These are phyloP conservation scores for Monosporozyma servazzii DNA, from an alignment of 805 yeast genomes.

Conservation along the genomic window DNA sequence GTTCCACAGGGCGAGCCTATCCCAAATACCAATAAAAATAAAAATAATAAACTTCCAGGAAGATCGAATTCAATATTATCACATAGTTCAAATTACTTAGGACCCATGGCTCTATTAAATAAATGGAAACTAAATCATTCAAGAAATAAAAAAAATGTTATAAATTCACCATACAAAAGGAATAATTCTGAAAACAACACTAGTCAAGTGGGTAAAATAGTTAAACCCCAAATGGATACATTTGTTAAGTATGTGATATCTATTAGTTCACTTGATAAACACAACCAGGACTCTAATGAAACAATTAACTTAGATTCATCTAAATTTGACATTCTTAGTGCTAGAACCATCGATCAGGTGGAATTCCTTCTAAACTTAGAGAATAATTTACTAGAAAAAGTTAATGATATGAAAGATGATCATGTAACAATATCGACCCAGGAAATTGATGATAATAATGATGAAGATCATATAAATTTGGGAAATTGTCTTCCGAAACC, in stretches of 20 bases:
- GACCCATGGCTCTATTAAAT: conserved; percentile 21
- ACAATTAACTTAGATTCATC: conserved; percentile 9
- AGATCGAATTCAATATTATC: background rate
- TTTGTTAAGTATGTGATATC: conserved; percentile 32
- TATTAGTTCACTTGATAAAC: conserved; percentile 25
- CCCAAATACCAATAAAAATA: background rate
- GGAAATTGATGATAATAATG: background rate
- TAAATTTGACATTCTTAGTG: conserved; percentile 57
- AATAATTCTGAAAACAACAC: conserved; percentile 8
- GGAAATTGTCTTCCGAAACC: conserved; percentile 1
- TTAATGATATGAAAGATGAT: conserved; percentile 1
- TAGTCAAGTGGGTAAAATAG: conserved; percentile 10
- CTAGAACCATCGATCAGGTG: conserved; percentile 61
- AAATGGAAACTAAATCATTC: conserved; percentile 27
- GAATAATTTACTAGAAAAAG: conserved; percentile 25
- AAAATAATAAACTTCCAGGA: background rate
- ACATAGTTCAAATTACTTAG: conserved; percentile 7
- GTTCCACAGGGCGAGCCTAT: conserved; percentile 13
- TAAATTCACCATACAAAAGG: background rate
- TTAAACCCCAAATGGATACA: conserved; percentile 28
- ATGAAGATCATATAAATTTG: background rate
- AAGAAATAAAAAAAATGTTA: background rate
- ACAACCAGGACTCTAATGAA: conserved; percentile 7
- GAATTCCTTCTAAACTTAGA: conserved; percentile 45
- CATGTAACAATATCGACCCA: background rate